These are phyloP conservation scores for Aspergillus mulundensis DNA, from an alignment of 495 filamentous ascomycete genomes.

Conservation along the genomic window DNA sequence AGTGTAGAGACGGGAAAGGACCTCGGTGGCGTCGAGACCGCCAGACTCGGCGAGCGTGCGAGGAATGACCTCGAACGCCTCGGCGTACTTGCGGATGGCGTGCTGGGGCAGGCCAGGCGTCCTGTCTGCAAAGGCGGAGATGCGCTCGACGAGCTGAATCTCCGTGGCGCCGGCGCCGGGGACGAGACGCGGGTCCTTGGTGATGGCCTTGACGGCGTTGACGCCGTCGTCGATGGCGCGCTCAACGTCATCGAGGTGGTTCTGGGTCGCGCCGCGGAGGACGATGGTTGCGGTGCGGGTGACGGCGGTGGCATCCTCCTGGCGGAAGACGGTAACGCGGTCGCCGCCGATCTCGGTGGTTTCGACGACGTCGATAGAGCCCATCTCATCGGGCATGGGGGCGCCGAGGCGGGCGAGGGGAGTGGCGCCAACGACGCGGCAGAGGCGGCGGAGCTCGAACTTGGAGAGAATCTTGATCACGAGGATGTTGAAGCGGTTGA, in stretches of 20 bases:
- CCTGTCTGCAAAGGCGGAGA: conserved; percentile 81
- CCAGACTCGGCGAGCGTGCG: conserved; percentile 90
- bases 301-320: conserved; percentile 85
- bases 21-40: conserved; percentile 92
- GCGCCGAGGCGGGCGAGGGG: conserved; percentile 93
- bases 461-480: conserved; percentile 98
- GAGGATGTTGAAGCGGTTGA: conserved; percentile 93
- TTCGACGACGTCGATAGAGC: conserved; percentile 89
- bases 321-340: conserved; percentile 96
- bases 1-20: conserved; percentile 85
- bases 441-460: conserved; percentile 90
- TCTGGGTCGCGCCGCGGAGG: conserved; percentile 92
- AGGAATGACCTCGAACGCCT: conserved; percentile 96
- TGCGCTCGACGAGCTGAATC: conserved; percentile 88
- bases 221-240: conserved; percentile 97
- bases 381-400: conserved; percentile 99
- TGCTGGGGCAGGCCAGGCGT: conserved; percentile 92
- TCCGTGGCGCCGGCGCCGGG: conserved; percentile 96
- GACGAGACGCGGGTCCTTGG: conserved; percentile 83
- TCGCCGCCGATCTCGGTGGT: conserved; percentile 98
- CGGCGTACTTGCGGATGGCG: conserved; percentile 93
- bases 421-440: conserved; percentile 93
- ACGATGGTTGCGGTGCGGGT: conserved; percentile 94
- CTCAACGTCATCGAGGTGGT: conserved; percentile 96
- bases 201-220: conserved; percentile 98